A percentile compares a stretch with the other conserved stretches of the same genome.
phyloP scores from a whole-genome alignment of 2,329 filamentous ascomycete species.

The Ceratocystis eucalypticola region DNA sequence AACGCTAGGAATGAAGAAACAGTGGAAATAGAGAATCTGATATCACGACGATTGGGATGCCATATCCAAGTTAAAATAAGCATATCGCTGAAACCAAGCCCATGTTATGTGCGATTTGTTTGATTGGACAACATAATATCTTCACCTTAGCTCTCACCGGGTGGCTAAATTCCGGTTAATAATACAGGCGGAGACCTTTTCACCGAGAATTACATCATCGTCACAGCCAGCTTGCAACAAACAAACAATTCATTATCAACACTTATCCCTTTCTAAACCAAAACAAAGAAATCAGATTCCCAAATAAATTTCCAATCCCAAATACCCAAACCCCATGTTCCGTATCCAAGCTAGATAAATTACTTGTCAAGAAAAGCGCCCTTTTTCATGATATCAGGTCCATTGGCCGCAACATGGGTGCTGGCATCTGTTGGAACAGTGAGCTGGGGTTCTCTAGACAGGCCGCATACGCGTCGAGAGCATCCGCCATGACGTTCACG shows the following conservation, averaged over 20 bases:
- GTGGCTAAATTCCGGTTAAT: background rate
- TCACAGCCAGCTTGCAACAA: too few relatives aligned
- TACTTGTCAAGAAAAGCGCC: too few relatives aligned
- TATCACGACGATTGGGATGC: background rate
- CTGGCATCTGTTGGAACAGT: constrained; percentile 1
- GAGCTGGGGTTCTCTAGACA: constrained; percentile 38
- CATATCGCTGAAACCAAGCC: background rate
- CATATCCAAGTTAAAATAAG: background rate
- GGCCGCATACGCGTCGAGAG: constrained; percentile 44
- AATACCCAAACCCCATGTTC: background rate
- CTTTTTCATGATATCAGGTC: constrained; percentile 4
- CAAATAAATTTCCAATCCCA: too few relatives aligned
- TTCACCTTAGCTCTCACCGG: background rate
- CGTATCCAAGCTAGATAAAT: too few relatives aligned
- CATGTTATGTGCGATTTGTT: background rate
- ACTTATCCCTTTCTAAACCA: too few relatives aligned
- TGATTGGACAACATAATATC: constrained; percentile 8
- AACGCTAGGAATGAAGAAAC: background rate
- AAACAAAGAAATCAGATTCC: too few relatives aligned
- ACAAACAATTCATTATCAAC: too few relatives aligned
- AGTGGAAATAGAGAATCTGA: background rate
- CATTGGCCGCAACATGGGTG: constrained; percentile 10
- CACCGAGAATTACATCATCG: background rate
- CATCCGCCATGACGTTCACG: constrained; percentile 43
- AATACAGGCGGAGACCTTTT: background rate